Conservation (phyloP, 2,329 filamentous ascomycete genomes). For the Mycosphaerella sp. region DNA sequence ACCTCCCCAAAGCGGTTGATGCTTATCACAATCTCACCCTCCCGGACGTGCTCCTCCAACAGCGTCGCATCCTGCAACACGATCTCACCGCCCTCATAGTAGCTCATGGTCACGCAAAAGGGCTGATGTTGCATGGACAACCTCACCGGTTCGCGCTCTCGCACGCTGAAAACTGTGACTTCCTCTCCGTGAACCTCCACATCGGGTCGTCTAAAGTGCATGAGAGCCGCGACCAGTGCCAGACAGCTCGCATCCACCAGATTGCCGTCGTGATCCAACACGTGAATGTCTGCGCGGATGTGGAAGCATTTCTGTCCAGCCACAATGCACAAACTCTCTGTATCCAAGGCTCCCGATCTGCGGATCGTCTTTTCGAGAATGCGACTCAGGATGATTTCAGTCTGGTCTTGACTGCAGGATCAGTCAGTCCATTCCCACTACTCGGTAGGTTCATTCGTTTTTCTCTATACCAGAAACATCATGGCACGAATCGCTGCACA, state of each 20-base stretch:
- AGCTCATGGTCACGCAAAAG: conserved; percentile 83
- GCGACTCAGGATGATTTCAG: conserved; percentile 78
- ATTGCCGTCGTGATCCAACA: conserved; percentile 85
- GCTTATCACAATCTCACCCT: conserved; percentile 70
- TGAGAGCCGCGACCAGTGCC: conserved; percentile 77
- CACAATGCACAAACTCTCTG: conserved; percentile 89
- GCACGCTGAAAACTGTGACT: conserved; percentile 74
- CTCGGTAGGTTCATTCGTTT: no score
- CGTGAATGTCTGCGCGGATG: conserved; percentile 83
- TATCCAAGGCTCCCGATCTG: conserved; percentile 85
- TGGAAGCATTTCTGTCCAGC: conserved; percentile 89
- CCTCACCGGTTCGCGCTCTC: conserved; percentile 83
- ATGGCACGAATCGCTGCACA: conserved; percentile 24
- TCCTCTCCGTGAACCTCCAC: conserved; percentile 77
- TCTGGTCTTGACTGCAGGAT: conserved; percentile 42
- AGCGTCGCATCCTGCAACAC: conserved; percentile 65
- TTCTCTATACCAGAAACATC: no score
- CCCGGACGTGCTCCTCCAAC: conserved; percentile 69
- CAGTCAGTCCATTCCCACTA: conserved; percentile 53
- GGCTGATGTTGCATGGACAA: conserved; percentile 89
- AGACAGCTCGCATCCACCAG: conserved; percentile 81
- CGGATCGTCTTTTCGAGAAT: conserved; percentile 91
- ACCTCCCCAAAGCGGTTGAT: conserved; percentile 86
- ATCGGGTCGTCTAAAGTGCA: conserved; percentile 87
- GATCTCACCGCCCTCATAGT: conserved; percentile 65